Percentiles rank a stretch among this genome's conserved stretches.
phyloP scores from a whole-genome alignment of 2,329 filamentous ascomycete genomes.

The Scortechinia acanthostroma region DNA sequence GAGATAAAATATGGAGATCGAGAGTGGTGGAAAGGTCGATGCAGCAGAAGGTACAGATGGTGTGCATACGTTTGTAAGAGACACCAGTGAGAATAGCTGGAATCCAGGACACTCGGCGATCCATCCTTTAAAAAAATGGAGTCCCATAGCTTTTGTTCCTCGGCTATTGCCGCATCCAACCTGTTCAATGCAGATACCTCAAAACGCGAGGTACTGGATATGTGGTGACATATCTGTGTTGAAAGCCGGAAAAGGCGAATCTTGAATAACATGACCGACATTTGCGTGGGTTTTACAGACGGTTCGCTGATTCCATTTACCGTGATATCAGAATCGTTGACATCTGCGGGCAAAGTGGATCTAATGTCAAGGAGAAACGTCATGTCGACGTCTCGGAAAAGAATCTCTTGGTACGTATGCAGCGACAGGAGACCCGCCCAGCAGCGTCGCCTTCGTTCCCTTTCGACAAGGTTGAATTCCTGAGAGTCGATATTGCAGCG shows the following conservation, averaged over 20 bases:
- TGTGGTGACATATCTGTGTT: conserved; percentile 3
- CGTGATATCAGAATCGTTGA: conserved; percentile 1
- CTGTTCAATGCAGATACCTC: conserved; percentile 4
- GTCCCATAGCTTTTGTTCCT: neutral
- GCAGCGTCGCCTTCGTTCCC: neutral
- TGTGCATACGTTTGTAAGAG: neutral
- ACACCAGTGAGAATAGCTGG: neutral
- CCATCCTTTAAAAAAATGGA: neutral
- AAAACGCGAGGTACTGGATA: conserved; percentile 5
- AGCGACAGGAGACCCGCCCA: neutral
- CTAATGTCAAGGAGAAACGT: neutral
- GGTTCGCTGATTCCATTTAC: conserved; percentile 2
- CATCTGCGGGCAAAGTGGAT: neutral
- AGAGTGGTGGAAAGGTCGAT: neutral
- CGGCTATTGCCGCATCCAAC: conserved; percentile 7
- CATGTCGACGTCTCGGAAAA: conserved; percentile 1
- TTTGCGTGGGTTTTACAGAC: neutral
- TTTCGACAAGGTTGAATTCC: neutral
- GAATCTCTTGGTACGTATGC: neutral
- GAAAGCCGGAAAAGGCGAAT: neutral
- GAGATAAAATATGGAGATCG: neutral
- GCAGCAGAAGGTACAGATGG: neutral
- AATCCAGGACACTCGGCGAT: conserved; percentile 6
- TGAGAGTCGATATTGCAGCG: neutral
- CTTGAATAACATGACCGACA: neutral